Evolutionary conservation across 2,329 filamentous ascomycete genomes (phyloP).

Genomic region (Hypoxylon sp.): DNA sequence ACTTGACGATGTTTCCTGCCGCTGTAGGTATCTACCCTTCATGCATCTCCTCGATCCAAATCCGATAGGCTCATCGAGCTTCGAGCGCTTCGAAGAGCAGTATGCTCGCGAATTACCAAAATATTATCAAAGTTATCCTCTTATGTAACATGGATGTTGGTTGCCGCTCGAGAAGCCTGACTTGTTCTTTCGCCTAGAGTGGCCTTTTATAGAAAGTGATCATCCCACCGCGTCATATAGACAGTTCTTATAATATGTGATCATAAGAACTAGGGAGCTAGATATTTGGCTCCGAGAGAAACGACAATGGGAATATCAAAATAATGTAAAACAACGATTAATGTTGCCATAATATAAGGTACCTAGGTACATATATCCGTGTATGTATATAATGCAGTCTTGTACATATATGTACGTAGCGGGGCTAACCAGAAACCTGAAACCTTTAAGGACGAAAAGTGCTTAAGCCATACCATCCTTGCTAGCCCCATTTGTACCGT

Average conservation of each 20-base stretch:
- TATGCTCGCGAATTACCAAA: constrained; percentile 4
- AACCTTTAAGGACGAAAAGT: constrained; percentile 3
- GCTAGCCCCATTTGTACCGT: constrained; percentile 8
- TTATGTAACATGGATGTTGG: no score
- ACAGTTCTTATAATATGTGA: background rate
- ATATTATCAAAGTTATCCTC: background rate
- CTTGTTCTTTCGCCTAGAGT: background rate
- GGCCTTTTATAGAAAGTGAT: background rate
- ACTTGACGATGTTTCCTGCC: constrained; percentile 9
- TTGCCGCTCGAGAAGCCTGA: background rate
- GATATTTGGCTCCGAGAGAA: background rate
- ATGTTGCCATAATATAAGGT: background rate
- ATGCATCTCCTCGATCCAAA: background rate
- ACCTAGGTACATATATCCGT: background rate
- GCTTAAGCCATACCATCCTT: constrained; percentile 1
- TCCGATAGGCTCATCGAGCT: constrained; percentile 32
- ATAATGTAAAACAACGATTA: background rate
- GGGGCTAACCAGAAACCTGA: constrained; percentile 12
- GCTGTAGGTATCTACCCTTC: constrained; percentile 31
- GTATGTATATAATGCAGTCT: no score
- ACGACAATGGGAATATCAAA: background rate
- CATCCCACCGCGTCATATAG: background rate
- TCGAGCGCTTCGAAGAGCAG: constrained; percentile 1
- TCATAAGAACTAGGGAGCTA: background rate
- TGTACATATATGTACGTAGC: constrained; percentile 1